These are phyloP conservation scores for Cordyceps militaris DNA, from an alignment of 2,329 filamentous ascomycete species.

Conservation along the genomic window DNA sequence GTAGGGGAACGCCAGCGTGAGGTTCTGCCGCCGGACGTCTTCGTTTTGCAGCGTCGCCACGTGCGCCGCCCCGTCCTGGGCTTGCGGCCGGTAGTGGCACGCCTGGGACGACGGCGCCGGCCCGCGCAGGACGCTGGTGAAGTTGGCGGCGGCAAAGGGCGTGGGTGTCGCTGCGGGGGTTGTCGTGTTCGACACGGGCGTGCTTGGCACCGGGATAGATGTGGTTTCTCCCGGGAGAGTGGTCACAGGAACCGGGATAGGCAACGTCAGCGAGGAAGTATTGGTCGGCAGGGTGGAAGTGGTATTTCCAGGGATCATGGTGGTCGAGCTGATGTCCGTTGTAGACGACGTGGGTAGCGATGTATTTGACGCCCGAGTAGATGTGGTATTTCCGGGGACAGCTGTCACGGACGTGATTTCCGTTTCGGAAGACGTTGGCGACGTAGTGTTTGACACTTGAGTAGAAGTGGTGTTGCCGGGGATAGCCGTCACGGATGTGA, in stretches of 20 bases:
- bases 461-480: background rate
- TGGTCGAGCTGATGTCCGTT: background rate
- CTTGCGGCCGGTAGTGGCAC: slow-evolving; percentile 25
- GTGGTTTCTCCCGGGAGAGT: background rate
- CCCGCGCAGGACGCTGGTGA: slow-evolving; percentile 9
- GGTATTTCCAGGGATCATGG: background rate
- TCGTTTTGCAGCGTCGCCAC: slow-evolving; percentile 27
- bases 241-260: background rate
- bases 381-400: background rate
- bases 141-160: slow-evolving; percentile 1
- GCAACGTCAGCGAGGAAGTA: background rate
- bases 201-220: background rate
- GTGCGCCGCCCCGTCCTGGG: slow-evolving; percentile 18
- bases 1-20: slow-evolving; percentile 28
- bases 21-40: slow-evolving; percentile 23
- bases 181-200: background rate
- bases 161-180: background rate
- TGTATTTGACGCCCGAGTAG: background rate
- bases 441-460: background rate
- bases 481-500: background rate
- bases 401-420: background rate
- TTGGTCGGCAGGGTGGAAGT: background rate
- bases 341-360: background rate
- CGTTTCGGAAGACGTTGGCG: background rate
- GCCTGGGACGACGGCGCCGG: slow-evolving; percentile 9